phyloP scores from a whole-genome alignment of 2,329 filamentous ascomycete species.

The Colletotrichum abscissum region DNA sequence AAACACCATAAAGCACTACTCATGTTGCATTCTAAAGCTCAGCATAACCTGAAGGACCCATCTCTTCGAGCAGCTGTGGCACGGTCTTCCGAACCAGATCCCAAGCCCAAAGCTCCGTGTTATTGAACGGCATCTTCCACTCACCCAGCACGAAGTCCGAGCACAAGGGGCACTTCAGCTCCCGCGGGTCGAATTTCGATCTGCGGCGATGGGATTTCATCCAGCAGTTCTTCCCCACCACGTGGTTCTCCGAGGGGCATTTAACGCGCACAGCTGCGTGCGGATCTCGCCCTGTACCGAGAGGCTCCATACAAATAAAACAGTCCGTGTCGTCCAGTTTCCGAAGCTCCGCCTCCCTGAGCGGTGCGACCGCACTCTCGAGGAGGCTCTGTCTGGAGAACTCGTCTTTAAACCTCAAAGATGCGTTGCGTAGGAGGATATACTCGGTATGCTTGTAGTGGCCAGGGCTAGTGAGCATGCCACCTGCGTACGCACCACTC shows the following conservation, averaged over 20 bases:
- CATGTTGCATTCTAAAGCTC: not conserved
- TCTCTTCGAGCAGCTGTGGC: not conserved
- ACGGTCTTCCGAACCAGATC: not conserved
- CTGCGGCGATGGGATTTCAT: not conserved
- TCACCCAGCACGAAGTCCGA: not conserved
- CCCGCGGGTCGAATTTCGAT: not conserved
- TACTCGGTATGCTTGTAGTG: not conserved
- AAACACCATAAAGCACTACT: not conserved
- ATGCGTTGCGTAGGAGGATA: not conserved
- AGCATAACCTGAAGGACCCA: not conserved
- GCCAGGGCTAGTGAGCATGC: not conserved
- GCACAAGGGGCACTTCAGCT: conserved; percentile 8
- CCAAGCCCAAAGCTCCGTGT: not conserved
- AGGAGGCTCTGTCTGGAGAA: not conserved
- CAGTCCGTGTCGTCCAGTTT: not conserved
- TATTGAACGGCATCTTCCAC: not conserved
- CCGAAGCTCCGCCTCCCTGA: not conserved
- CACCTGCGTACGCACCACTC: not conserved
- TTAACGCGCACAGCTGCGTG: conserved; percentile 13
- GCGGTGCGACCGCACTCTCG: not conserved
- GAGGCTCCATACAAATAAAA: not conserved
- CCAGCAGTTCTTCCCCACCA: conserved; percentile 22
- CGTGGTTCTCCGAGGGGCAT: not conserved
- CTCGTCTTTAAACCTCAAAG: not conserved
- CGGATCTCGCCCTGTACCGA: not conserved